Conservation (phyloP, 306 rosid genomes). For the Trifolium fragiferum region DNA sequence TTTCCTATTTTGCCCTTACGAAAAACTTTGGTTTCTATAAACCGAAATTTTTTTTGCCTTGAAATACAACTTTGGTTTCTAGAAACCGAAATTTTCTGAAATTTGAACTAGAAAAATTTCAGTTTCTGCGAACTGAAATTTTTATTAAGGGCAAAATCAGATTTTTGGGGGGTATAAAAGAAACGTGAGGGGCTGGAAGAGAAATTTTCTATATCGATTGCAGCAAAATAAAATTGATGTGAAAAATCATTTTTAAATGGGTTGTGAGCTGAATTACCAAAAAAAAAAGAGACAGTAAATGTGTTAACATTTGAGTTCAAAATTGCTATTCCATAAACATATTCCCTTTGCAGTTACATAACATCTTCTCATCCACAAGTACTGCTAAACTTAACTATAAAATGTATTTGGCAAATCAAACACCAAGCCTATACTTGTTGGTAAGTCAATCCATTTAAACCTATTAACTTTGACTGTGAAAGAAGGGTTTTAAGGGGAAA, state of each 20-base stretch:
- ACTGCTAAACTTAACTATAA: not conserved
- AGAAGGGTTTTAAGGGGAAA: not conserved
- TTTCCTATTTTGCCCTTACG: too few species aligned
- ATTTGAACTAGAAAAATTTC: too few species aligned
- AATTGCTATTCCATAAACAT: slow-evolving; percentile 4
- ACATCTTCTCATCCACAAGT: slow-evolving; percentile 19
- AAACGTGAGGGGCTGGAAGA: too few species aligned
- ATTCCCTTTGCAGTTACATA: slow-evolving; percentile 25
- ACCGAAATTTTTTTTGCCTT: too few species aligned
- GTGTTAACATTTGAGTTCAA: slow-evolving; percentile 14
- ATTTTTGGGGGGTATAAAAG: too few species aligned
- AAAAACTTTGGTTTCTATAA: too few species aligned
- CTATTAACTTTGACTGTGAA: slow-evolving; percentile 8
- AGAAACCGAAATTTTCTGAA: too few species aligned
- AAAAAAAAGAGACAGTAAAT: not conserved
- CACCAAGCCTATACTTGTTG: not conserved
- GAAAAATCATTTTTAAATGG: not conserved
- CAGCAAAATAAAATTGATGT: not conserved
- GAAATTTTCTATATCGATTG: too few species aligned
- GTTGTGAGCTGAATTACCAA: not conserved
- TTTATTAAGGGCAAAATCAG: too few species aligned
- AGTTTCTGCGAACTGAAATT: too few species aligned
- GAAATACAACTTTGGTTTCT: too few species aligned
- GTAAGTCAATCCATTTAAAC: not conserved
- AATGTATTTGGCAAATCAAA: not conserved